Conservation (phyloP, 495 filamentous ascomycete species). For the Echria macrotheca region DNA sequence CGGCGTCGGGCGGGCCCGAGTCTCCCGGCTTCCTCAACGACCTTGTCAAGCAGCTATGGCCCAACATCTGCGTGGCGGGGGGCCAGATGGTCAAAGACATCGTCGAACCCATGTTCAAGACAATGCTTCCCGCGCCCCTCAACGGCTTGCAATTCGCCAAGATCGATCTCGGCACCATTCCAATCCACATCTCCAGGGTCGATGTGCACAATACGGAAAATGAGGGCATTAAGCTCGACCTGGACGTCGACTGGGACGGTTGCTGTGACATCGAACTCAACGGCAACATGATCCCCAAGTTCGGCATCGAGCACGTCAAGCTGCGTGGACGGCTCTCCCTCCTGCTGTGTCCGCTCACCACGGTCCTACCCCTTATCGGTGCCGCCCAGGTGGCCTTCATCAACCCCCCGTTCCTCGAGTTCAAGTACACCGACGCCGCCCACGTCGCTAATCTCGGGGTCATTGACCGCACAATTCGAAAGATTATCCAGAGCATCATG, state of each 20-base stretch:
- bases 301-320: slow-evolving; percentile 39
- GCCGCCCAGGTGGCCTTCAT: slow-evolving; percentile 41
- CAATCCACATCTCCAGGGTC: slow-evolving; percentile 32
- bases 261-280: slow-evolving; percentile 38
- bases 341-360: slow-evolving; percentile 34
- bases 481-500: slow-evolving; percentile 35
- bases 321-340: slow-evolving; percentile 36
- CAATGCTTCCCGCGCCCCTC: slow-evolving; percentile 34
- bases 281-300: slow-evolving; percentile 32
- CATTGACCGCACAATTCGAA: slow-evolving; percentile 31
- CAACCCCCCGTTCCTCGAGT: slow-evolving; percentile 35
- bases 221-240: slow-evolving; percentile 39
- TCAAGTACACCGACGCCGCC: slow-evolving; percentile 38
- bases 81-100: slow-evolving; percentile 33
- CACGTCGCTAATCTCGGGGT: slow-evolving; percentile 32
- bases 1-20: slow-evolving; percentile 20
- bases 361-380: slow-evolving; percentile 38
- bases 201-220: slow-evolving; percentile 33
- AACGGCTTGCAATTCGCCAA: slow-evolving; percentile 34
- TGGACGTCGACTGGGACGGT: slow-evolving; percentile 39
- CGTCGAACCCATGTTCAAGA: slow-evolving; percentile 36
- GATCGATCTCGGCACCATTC: slow-evolving; percentile 33
- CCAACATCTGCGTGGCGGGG: slow-evolving; percentile 34
- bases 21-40: slow-evolving; percentile 37
- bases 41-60: slow-evolving; percentile 40